Evolutionary conservation across 2,329 filamentous ascomycete species (phyloP).

Genomic region (Fusarium siculi): DNA sequence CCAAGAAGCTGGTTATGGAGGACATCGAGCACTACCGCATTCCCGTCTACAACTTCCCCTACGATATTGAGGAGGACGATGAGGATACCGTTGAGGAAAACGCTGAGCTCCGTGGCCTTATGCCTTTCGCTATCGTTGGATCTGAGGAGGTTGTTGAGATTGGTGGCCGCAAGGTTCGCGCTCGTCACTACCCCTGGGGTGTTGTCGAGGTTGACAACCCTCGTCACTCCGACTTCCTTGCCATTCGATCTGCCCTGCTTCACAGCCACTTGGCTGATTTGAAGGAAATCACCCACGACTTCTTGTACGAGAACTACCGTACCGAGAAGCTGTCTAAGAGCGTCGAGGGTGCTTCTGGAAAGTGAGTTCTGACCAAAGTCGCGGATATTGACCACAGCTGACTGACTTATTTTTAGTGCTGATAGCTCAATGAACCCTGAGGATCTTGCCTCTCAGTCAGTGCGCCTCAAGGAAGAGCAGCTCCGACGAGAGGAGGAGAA

Average conservation of each 20-base stretch:
- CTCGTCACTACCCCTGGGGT: slow-evolving; percentile 98
- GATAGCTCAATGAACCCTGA: slow-evolving; percentile 91
- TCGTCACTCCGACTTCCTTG: slow-evolving; percentile 97
- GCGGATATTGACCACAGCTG: slow-evolving; percentile 40
- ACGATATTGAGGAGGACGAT: slow-evolving; percentile 99
- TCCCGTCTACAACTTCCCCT: slow-evolving; percentile 99
- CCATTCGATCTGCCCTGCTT: slow-evolving; percentile 93
- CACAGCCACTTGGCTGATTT: slow-evolving; percentile 98
- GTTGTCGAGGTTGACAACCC: slow-evolving; percentile 99
- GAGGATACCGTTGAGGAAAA: slow-evolving; percentile 99
- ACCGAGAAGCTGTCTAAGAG: slow-evolving; percentile 99
- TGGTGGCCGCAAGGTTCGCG: slow-evolving; percentile 89
- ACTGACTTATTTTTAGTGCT: slow-evolving; percentile 66
- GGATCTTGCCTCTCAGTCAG: slow-evolving; percentile 94
- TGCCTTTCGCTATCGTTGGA: slow-evolving; percentile 99
- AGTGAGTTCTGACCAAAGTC: slow-evolving; percentile 69
- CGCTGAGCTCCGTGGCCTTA: slow-evolving; percentile 93
- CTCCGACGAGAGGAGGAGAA: slow-evolving; percentile 99
- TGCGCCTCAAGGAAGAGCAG: slow-evolving; percentile 99
- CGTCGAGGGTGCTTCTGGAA: slow-evolving; percentile 87
- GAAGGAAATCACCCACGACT: slow-evolving; percentile 99
- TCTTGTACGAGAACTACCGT: slow-evolving; percentile 99
- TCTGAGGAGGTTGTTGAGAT: slow-evolving; percentile 97
- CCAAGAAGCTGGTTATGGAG: slow-evolving; percentile 99
- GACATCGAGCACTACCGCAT: slow-evolving; percentile 99